phyloP scores from a whole-genome alignment of 1,139 yeast genomes.

The Debaryomyces sp. region DNA sequence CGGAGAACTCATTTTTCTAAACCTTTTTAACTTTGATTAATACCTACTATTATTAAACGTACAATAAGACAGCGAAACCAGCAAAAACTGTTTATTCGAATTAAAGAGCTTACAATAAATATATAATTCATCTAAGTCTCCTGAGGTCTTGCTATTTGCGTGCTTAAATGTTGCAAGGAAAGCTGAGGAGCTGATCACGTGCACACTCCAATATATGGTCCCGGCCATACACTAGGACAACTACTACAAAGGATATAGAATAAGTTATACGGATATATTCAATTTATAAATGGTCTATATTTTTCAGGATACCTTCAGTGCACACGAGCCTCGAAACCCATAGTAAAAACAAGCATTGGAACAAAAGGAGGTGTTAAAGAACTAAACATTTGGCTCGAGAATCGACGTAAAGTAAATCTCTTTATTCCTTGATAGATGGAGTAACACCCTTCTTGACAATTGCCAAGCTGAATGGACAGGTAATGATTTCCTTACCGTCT shows the following conservation, averaged over 20 bases:
- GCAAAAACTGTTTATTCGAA: not conserved
- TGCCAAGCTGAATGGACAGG: conserved; percentile 31
- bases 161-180: conserved; percentile 7
- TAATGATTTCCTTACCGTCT: conserved; percentile 27
- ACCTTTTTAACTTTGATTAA: not conserved
- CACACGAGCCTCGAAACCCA: not conserved
- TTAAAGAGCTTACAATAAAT: not conserved
- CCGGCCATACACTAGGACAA: not conserved
- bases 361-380: not conserved
- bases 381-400: not conserved
- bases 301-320: not conserved
- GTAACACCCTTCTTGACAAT: conserved; percentile 24
- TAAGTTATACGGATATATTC: not conserved
- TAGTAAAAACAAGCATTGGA: not conserved
- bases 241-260: not conserved
- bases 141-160: conserved; percentile 10
- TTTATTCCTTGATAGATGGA: conserved; percentile 21
- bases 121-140: not conserved
- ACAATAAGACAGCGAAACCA: not conserved
- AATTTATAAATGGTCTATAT: not conserved
- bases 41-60: not conserved
- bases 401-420: conserved; percentile 7
- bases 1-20: conserved; percentile 58
- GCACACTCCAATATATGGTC: not conserved
- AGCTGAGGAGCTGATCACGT: not conserved